Percentiles rank a stretch among this genome's conserved stretches.
These are phyloP conservation scores for Eucalyptus brandiana DNA, from an alignment of 345 rosid genomes.

Conservation along the genomic window DNA sequence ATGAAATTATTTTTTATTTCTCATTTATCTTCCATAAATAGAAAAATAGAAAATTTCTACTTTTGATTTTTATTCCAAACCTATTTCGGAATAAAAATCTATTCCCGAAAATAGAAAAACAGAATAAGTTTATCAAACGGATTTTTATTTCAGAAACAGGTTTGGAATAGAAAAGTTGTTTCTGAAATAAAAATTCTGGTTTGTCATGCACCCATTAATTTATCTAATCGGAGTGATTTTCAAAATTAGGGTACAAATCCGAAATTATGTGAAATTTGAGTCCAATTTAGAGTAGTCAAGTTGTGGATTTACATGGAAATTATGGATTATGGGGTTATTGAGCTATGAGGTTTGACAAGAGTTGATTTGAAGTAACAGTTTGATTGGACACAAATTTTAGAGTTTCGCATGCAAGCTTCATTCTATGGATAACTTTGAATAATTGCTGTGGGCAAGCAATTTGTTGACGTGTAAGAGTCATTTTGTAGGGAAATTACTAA, in stretches of 20 bases:
- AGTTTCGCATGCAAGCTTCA: rapidly evolving
- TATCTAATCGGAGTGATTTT: neutral
- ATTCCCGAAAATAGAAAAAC: no score
- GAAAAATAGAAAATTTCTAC: no score
- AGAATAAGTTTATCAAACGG: no score
- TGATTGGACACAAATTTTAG: no score
- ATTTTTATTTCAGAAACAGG: no score
- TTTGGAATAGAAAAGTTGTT: no score
- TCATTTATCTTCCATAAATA: no score
- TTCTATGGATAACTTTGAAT: neutral
- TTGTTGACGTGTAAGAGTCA: neutral
- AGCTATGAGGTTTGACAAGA: neutral
- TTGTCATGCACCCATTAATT: no score
- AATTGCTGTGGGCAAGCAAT: neutral
- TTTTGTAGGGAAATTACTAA: no score
- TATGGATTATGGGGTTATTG: neutral
- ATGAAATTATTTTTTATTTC: no score
- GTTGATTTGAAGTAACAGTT: neutral
- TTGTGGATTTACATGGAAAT: neutral
- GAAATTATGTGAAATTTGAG: neutral
- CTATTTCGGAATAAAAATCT: no score
- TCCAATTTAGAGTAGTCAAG: neutral
- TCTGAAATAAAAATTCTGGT: rapidly evolving
- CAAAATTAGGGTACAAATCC: neutral
- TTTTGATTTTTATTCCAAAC: no score